Conservation (phyloP, 2,329 filamentous ascomycete species). For the Fusarium pininemorale region DNA sequence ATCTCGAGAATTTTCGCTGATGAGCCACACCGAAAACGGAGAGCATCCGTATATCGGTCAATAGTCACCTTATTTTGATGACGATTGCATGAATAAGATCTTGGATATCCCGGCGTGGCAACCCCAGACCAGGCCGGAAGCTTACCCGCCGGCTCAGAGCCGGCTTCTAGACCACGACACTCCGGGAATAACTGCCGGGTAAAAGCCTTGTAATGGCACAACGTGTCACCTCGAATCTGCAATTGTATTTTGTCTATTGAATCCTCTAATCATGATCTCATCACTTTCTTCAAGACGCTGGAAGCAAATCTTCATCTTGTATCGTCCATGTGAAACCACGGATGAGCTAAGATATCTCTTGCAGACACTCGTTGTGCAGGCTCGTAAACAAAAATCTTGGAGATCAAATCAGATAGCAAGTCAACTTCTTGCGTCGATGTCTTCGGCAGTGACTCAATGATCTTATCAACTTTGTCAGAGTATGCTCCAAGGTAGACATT, state of each 20-base stretch:
- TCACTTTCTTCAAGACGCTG: accelerated
- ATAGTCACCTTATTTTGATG: background rate
- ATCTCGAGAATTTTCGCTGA: background rate
- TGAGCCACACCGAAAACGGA: constrained; percentile 12
- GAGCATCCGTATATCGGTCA: background rate
- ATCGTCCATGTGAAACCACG: constrained; percentile 7
- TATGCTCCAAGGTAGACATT: constrained; percentile 5
- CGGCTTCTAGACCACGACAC: constrained; percentile 3
- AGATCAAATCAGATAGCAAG: constrained; percentile 16
- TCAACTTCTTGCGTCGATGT: constrained; percentile 6
- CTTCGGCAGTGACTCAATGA: constrained; percentile 8
- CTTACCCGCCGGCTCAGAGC: constrained; percentile 11
- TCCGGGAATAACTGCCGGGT: background rate
- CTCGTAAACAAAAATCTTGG: constrained; percentile 21
- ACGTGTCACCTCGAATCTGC: background rate
- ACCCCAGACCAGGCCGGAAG: constrained; percentile 7
- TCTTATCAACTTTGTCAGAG: constrained; percentile 2
- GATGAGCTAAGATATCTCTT: constrained; percentile 6
- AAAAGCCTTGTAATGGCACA: accelerated
- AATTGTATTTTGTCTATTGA: background rate
- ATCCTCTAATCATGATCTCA: background rate
- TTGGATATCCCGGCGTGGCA: background rate
- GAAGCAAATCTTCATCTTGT: background rate
- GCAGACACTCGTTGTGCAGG: background rate
- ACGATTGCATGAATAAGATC: background rate